Percentiles rank a stretch among this genome's conserved stretches.
These are phyloP conservation scores for Xerocomellus chrysenteron DNA, from an alignment of 768 basidiomycete genomes.

Conservation along the genomic window DNA sequence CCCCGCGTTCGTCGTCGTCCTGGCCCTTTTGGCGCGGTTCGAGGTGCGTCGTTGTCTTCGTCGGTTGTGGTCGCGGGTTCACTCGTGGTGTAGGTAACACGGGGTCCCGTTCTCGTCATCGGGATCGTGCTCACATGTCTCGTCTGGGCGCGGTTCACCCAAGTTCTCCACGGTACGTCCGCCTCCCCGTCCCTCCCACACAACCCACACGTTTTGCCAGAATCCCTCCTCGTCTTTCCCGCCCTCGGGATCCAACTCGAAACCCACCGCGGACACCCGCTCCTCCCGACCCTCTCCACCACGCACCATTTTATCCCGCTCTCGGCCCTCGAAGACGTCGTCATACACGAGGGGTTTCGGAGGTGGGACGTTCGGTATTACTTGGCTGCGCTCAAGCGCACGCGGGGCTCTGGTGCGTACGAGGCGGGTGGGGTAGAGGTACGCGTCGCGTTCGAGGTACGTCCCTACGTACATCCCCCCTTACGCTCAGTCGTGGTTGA, in stretches of 20 bases:
- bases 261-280: slow-evolving; percentile 58
- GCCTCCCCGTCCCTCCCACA: background rate
- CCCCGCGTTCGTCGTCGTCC: slow-evolving; percentile 24
- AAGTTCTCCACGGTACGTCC: slow-evolving; percentile 47
- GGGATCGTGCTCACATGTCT: slow-evolving; percentile 21
- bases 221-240: slow-evolving; percentile 68
- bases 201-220: slow-evolving; percentile 33
- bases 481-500: too few species aligned
- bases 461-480: background rate
- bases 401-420: background rate
- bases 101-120: background rate
- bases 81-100: background rate
- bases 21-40: background rate
- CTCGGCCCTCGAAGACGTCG: slow-evolving; percentile 51
- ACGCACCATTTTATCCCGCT: slow-evolving; percentile 61
- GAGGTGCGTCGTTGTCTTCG: background rate
- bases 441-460: slow-evolving; percentile 62
- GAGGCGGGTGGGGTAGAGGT: slow-evolving; percentile 31
- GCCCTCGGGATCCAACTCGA: slow-evolving; percentile 74
- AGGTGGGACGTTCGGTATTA: slow-evolving; percentile 76
- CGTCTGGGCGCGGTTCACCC: slow-evolving; percentile 39
- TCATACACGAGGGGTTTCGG: slow-evolving; percentile 72
- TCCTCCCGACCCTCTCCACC: slow-evolving; percentile 27
- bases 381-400: slow-evolving; percentile 45
- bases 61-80: slow-evolving; percentile 11